Conservation (phyloP, 2,329 filamentous ascomycete species). For the Ophiostoma quercus region DNA sequence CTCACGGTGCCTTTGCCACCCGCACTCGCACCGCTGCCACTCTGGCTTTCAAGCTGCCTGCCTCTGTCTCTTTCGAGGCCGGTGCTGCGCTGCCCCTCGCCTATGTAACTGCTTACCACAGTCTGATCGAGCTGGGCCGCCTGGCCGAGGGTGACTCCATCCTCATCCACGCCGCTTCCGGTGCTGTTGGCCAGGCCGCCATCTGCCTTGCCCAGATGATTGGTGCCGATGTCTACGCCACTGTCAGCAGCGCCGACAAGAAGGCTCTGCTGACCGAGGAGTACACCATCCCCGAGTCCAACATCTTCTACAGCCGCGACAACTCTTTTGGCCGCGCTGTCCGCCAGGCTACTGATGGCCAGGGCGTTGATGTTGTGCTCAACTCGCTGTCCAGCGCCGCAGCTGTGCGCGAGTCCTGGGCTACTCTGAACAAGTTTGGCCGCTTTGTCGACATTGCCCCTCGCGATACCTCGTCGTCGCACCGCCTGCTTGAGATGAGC, state of each 20-base stretch:
- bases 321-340: constrained; percentile 34
- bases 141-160: constrained; percentile 16
- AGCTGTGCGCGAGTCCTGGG: constrained; percentile 40
- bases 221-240: constrained; percentile 41
- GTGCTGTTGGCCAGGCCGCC: constrained; percentile 30
- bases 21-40: constrained; percentile 33
- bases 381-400: constrained; percentile 42
- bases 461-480: constrained; percentile 19
- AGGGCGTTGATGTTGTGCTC: constrained; percentile 38
- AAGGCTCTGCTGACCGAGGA: constrained; percentile 36
- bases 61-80: constrained; percentile 35
- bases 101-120: constrained; percentile 7
- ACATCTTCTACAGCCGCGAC: constrained; percentile 36
- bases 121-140: constrained; percentile 1
- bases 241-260: constrained; percentile 40
- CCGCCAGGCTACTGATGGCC: constrained; percentile 30
- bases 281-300: constrained; percentile 37
- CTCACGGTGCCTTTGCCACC: neutral
- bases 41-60: constrained; percentile 37
- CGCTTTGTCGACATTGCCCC: constrained; percentile 25
- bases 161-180: neutral
- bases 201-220: constrained; percentile 38
- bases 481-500: constrained; percentile 43
- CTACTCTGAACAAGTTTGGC: constrained; percentile 39
- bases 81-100: constrained; percentile 29